A percentile compares a stretch with the other conserved stretches of the same genome.
phyloP scores from a whole-genome alignment of 148 eudicot species.

The Hydrangea macrophylla region DNA sequence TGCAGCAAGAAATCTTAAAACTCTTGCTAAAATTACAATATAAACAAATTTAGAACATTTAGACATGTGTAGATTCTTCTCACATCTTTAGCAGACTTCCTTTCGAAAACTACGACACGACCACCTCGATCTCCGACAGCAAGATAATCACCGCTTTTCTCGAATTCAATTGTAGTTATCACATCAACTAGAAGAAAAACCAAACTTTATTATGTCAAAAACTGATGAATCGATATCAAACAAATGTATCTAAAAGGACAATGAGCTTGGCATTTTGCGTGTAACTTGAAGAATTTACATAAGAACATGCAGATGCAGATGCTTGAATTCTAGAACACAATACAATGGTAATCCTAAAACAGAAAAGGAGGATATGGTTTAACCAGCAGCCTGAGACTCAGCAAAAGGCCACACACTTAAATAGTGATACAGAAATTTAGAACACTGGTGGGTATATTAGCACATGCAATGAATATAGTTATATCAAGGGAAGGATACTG shows the following conservation, averaged over 20 bases:
- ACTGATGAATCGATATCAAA: not conserved
- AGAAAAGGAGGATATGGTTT: too few relatives aligned
- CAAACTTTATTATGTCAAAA: not conserved
- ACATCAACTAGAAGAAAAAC: constrained; percentile 32
- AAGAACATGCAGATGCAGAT: not conserved
- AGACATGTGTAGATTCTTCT: constrained; percentile 14
- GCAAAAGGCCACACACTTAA: too few relatives aligned
- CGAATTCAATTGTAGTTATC: constrained; percentile 49
- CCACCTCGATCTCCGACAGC: constrained; percentile 59
- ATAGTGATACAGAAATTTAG: too few relatives aligned
- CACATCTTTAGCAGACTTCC: constrained; percentile 33
- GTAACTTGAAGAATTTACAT: too few relatives aligned
- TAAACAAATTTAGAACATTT: not conserved
- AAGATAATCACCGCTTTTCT: constrained; percentile 46
- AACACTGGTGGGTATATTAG: too few relatives aligned
- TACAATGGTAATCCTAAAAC: not conserved
- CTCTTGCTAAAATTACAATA: not conserved
- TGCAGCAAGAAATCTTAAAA: not conserved
- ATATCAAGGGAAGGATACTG: too few relatives aligned
- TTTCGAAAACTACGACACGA: constrained; percentile 44
- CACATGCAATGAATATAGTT: too few relatives aligned
- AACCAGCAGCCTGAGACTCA: too few relatives aligned
- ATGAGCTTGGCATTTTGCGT: too few relatives aligned
- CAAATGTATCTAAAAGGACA: not conserved
- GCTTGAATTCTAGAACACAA: not conserved